These are phyloP conservation scores for Pontederia paniculata DNA, from an alignment of 176 grass and related monocot genomes.

Conservation along the genomic window DNA sequence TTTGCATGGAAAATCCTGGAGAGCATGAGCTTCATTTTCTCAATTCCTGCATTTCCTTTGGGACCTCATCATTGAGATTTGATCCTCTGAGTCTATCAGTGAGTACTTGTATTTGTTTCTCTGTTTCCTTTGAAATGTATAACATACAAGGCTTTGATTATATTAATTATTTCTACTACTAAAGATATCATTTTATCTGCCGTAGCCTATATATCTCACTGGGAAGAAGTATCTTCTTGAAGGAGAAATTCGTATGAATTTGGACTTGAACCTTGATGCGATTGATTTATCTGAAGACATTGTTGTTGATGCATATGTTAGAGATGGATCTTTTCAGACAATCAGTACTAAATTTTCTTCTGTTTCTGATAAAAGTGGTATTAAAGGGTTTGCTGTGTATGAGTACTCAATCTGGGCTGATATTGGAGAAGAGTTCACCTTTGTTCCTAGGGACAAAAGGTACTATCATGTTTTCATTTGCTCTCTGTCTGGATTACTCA, in stretches of 20 bases:
- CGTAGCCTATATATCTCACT: constrained; percentile 60
- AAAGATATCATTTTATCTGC: constrained; percentile 21
- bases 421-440: constrained; percentile 70
- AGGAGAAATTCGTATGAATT: constrained; percentile 73
- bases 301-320: constrained; percentile 55
- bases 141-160: constrained; percentile 1
- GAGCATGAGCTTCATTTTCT: constrained; percentile 78
- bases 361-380: constrained; percentile 35
- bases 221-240: constrained; percentile 86
- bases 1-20: constrained; percentile 74
- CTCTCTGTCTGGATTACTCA: too few relatives aligned
- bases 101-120: neutral
- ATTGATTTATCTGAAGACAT: constrained; percentile 56
- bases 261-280: constrained; percentile 28
- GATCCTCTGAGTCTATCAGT: constrained; percentile 53
- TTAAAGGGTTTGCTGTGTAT: constrained; percentile 43
- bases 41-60: constrained; percentile 89
- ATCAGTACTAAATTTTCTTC: constrained; percentile 39
- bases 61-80: constrained; percentile 44
- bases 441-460: constrained; percentile 68
- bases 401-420: constrained; percentile 80
- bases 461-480: constrained; percentile 26
- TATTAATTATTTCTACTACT: constrained; percentile 23
- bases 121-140: neutral
- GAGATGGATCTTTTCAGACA: constrained; percentile 34